These are phyloP conservation scores for Chalaropsis ovoidea DNA, from an alignment of 2,329 filamentous ascomycete species.

Conservation along the genomic window DNA sequence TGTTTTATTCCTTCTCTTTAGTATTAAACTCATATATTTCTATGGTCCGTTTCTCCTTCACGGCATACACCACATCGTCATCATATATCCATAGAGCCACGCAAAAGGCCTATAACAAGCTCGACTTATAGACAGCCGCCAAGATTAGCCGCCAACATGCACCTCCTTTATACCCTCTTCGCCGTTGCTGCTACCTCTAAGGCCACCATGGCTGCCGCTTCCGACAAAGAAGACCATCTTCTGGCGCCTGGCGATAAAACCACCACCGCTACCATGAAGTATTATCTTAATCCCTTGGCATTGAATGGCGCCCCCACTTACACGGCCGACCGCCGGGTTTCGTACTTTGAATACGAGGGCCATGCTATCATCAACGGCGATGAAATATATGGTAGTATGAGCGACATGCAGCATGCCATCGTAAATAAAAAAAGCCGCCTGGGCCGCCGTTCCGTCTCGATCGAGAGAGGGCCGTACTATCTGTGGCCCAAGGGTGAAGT, in stretches of 20 bases:
- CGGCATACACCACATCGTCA: too few relatives aligned
- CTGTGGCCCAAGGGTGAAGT: conserved; percentile 14
- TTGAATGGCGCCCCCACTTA: background rate
- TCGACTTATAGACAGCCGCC: too few relatives aligned
- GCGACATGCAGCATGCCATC: conserved; percentile 10
- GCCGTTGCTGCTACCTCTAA: background rate
- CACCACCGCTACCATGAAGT: conserved; percentile 11
- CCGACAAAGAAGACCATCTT: background rate
- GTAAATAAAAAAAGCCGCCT: background rate
- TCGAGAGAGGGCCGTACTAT: background rate
- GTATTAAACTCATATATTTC: too few relatives aligned
- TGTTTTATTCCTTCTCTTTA: too few relatives aligned
- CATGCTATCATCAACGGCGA: conserved; percentile 24
- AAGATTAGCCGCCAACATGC: background rate
- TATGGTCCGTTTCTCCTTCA: too few relatives aligned
- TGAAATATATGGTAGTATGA: conserved; percentile 21
- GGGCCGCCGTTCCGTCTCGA: conserved; percentile 8
- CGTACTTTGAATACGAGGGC: conserved; percentile 19
- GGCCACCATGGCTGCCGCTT: background rate
- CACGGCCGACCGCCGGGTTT: conserved; percentile 10
- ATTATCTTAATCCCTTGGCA: background rate
- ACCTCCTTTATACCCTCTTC: background rate
- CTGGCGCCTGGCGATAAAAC: conserved; percentile 15
- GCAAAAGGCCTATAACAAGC: too few relatives aligned
- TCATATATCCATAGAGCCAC: too few relatives aligned